These are phyloP conservation scores for Aspergillus campestris DNA, from an alignment of 495 filamentous ascomycete species.

Conservation along the genomic window DNA sequence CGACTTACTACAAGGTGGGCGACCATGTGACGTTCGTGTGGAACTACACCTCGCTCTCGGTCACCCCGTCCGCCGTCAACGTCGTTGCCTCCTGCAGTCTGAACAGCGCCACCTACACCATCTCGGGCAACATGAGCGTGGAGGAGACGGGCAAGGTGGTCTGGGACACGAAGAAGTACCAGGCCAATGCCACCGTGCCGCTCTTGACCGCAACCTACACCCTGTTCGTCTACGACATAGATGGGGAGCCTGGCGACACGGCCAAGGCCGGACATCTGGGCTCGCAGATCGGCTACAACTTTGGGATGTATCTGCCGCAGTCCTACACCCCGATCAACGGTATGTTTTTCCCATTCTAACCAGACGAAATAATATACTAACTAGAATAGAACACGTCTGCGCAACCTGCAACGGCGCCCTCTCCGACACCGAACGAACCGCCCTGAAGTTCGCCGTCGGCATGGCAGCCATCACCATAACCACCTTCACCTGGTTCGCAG, in stretches of 20 bases:
- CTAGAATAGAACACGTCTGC: conserved; percentile 42
- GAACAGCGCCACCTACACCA: conserved; percentile 57
- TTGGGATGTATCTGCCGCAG: conserved; percentile 75
- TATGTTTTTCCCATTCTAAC: conserved; percentile 27
- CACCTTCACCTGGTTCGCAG: conserved; percentile 86
- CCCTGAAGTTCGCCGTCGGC: conserved; percentile 61
- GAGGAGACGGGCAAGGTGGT: conserved; percentile 47
- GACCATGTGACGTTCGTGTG: conserved; percentile 79
- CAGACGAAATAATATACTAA: conserved; percentile 10
- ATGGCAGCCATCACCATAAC: conserved; percentile 70
- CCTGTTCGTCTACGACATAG: conserved; percentile 71
- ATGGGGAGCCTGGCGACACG: conserved; percentile 49
- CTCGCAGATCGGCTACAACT: conserved; percentile 52
- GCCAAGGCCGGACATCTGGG: conserved; percentile 66
- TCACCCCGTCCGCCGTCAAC: conserved; percentile 70
- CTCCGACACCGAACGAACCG: conserved; percentile 53
- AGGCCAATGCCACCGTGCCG: conserved; percentile 50
- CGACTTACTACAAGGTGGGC: conserved; percentile 81
- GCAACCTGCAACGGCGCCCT: conserved; percentile 68
- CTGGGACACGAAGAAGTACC: conserved; percentile 75
- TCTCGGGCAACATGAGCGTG: conserved; percentile 55
- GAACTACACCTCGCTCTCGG: conserved; percentile 88
- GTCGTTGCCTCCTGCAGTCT: conserved; percentile 69
- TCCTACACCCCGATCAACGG: conserved; percentile 53
- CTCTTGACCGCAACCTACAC: conserved; percentile 74